A percentile compares a stretch with the other conserved stretches of the same genome.
Conservation (phyloP, 371 early-diverging fungal genomes). For the Blakeslea trispora region DNA sequence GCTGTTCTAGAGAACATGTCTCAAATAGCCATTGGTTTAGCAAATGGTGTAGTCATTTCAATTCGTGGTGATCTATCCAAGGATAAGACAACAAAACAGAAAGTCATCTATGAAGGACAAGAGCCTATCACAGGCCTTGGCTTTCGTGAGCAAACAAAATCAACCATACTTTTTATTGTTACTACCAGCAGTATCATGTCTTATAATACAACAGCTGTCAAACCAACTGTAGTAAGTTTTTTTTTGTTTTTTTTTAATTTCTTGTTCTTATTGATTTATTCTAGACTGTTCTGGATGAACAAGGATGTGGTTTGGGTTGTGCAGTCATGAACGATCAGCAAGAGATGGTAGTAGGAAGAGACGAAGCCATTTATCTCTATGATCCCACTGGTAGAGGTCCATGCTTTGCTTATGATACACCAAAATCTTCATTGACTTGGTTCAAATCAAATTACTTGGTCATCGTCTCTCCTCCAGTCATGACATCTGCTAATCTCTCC, state of each 20-base stretch:
- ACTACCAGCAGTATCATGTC: constrained; percentile 71
- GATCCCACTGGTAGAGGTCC: constrained; percentile 90
- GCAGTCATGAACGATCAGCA: constrained; percentile 73
- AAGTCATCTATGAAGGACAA: constrained; percentile 78
- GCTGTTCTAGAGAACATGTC: constrained; percentile 80
- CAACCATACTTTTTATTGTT: constrained; percentile 71
- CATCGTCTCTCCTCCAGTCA: constrained; percentile 68
- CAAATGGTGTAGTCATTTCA: constrained; percentile 86
- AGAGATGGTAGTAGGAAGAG: constrained; percentile 82
- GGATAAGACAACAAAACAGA: constrained; percentile 77
- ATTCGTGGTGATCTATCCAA: constrained; percentile 82
- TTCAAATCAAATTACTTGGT: constrained; percentile 77
- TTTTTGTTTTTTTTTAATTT: not conserved
- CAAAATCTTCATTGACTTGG: constrained; percentile 75
- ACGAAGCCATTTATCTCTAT: constrained; percentile 93
- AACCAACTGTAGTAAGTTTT: constrained; percentile 51
- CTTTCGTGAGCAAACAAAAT: constrained; percentile 73
- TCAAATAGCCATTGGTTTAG: constrained; percentile 88
- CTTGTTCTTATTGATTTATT: not conserved
- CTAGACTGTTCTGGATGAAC: constrained; percentile 80
- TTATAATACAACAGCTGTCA: constrained; percentile 63
- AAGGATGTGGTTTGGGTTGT: constrained; percentile 81
- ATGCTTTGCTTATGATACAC: constrained; percentile 87
- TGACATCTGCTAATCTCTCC: constrained; percentile 47
- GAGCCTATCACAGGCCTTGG: constrained; percentile 87